phyloP scores from a whole-genome alignment of 805 yeast genomes.

The Naumovozyma castellii region DNA sequence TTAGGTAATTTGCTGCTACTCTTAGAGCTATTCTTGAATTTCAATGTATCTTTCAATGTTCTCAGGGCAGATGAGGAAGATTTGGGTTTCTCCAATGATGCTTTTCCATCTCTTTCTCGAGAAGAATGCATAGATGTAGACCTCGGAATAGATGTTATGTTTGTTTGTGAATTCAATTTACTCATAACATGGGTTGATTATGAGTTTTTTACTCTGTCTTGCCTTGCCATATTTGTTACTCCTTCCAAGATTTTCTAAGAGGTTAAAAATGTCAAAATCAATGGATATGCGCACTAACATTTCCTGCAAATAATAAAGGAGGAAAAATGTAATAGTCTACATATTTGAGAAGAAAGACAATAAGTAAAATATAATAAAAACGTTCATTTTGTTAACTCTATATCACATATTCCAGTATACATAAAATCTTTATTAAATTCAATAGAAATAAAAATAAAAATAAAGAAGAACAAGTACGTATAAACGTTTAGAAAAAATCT shows the following conservation, averaged over 20 bases:
- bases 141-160: background rate
- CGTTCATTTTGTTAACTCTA: background rate
- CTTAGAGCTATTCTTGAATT: constrained; percentile 2
- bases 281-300: too few relatives aligned
- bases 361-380: too few relatives aligned
- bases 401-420: background rate
- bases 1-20: too few relatives aligned
- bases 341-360: too few relatives aligned
- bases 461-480: constrained; percentile 1
- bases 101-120: too few relatives aligned
- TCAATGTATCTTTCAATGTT: constrained; percentile 11
- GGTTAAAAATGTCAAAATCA: too few relatives aligned
- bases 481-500: background rate
- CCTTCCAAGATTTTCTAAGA: too few relatives aligned
- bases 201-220: too few relatives aligned
- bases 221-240: too few relatives aligned
- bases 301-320: too few relatives aligned
- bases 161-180: background rate
- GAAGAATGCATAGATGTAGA: background rate
- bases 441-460: background rate
- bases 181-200: background rate
- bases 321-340: too few relatives aligned
- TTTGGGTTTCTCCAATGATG: background rate
- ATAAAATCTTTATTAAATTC: background rate
- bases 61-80: constrained; percentile 7